Conservation (phyloP, 2,329 filamentous ascomycete genomes). For the Fonsecaea erecta region DNA sequence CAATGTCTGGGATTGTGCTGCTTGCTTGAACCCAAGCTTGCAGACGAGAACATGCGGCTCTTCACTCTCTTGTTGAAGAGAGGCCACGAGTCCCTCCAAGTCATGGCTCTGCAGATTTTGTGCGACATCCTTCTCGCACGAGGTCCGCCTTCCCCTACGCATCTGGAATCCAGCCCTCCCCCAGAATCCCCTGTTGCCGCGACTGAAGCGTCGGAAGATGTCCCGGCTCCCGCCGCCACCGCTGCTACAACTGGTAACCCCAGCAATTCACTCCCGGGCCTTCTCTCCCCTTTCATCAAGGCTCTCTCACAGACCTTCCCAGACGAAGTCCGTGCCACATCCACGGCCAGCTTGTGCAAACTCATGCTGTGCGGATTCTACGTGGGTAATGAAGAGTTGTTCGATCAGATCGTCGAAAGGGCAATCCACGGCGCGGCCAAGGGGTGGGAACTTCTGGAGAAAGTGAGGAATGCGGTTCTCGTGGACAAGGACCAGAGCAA, state of each 20-base stretch:
- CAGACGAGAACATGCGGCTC: conserved; percentile 86
- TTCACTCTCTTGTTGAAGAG: conserved; percentile 97
- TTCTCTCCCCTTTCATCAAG: conserved; percentile 70
- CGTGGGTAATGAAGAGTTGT: conserved; percentile 50
- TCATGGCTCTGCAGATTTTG: conserved; percentile 87
- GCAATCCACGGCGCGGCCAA: conserved; percentile 49
- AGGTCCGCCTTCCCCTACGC: conserved; percentile 51
- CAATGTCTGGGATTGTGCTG: conserved; percentile 90
- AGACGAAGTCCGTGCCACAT: conserved; percentile 54
- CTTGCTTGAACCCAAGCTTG: conserved; percentile 84
- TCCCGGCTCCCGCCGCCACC: conserved; percentile 38
- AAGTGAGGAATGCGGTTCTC: conserved; percentile 53
- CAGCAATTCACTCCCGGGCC: conserved; percentile 39
- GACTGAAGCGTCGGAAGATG: conserved; percentile 2
- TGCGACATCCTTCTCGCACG: conserved; percentile 92
- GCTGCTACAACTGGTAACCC: conserved; percentile 4
- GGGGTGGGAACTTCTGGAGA: conserved; percentile 52
- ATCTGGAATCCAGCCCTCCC: conserved; percentile 37
- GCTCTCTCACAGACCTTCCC: conserved; percentile 63
- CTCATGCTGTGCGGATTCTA: conserved; percentile 52
- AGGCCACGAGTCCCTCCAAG: conserved; percentile 86
- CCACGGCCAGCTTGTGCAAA: conserved; percentile 54
- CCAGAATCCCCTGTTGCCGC: background rate
- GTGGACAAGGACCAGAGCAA: conserved; percentile 55
- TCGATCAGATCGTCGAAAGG: conserved; percentile 61